Conservation (phyloP, 2,329 filamentous ascomycete genomes). For the Aureobasidium sp. region DNA sequence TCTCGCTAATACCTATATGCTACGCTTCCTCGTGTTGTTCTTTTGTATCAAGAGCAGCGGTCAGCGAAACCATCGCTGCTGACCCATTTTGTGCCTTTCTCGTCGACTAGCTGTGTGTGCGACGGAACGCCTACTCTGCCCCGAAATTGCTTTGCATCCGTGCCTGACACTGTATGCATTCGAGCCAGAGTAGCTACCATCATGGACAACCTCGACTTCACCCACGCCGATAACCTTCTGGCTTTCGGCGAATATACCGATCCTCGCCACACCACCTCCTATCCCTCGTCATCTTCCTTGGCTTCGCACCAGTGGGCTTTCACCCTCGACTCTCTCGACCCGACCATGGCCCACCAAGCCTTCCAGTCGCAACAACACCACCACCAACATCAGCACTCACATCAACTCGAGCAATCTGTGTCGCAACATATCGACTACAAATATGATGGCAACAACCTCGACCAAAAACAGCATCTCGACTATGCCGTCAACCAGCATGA, state of each 20-base stretch:
- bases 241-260: constrained; percentile 34
- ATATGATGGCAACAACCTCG: constrained; percentile 19
- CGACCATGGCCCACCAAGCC: constrained; percentile 19
- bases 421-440: constrained; percentile 15
- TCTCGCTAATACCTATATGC: constrained; percentile 14
- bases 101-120: constrained; percentile 2
- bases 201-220: constrained; percentile 40
- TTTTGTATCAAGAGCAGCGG: constrained; percentile 10
- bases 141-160: constrained; percentile 6
- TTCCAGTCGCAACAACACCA: constrained; percentile 19
- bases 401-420: constrained; percentile 5
- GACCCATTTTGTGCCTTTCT: not conserved
- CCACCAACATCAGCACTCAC: constrained; percentile 16
- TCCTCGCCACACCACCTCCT: constrained; percentile 22
- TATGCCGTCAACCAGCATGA: constrained; percentile 8
- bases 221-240: constrained; percentile 34
- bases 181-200: not conserved
- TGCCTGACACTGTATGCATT: not conserved
- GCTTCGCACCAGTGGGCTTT: constrained; percentile 4
- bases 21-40: constrained; percentile 1
- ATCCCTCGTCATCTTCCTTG: constrained; percentile 21
- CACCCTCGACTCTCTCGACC: constrained; percentile 25
- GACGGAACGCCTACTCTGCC: not conserved
- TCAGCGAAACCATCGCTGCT: constrained; percentile 14
- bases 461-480: constrained; percentile 23